Evolutionary conservation across 495 filamentous ascomycete species (phyloP), one percentile per base, ranked within the genome.

Genomic region (Annulohypoxylon moriforme): DNA sequence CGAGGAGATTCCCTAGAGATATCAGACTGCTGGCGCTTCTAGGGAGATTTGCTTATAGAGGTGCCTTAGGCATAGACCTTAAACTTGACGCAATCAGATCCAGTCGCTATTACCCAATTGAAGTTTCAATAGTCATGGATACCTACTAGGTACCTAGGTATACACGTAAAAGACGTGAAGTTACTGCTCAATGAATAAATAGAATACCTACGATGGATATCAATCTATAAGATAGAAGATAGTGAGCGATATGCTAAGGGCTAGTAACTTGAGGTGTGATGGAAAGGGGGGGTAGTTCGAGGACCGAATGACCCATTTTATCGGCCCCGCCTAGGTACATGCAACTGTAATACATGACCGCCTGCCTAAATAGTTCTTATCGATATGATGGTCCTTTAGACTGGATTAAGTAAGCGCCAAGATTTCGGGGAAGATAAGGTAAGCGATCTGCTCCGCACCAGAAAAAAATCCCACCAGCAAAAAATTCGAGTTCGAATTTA

Each of bases 381-480:
- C 67, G 60, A 59, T 53, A 44, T 44, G 4, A 29, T 5, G 8
- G 13, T 3, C n/a, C n/a, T n/a, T n/a, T 34, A 7, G 33, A 20
- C 14, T 16, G 8, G 4, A 13, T 59, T 67, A 59, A 3, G 65
- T 61, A 71, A 73, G 60, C 65, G 77, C 77, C 75, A 77, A 79
- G 77, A 79, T 71, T 77, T 76, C 60, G 65, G 55, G 50, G 27
- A 44, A 20, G 57, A 66, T 62, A 66, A 61, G 61, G 67, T 61
- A 74, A 68, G 74, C 74, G 55, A 73, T 53, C 33, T 68, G 52
- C 67, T 73, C 71, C 75, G 68, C 76, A 77, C 71, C 42, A 67
- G 60, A 76, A 79, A 80, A 76, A 69, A 52, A 36, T 49, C 60
- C 62, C 42, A 64, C 52, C 60, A 58, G 68, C 68, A 58, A 76